phyloP scores from a whole-genome alignment of 441 rosid species.

The Arabidopsis lyrata region DNA sequence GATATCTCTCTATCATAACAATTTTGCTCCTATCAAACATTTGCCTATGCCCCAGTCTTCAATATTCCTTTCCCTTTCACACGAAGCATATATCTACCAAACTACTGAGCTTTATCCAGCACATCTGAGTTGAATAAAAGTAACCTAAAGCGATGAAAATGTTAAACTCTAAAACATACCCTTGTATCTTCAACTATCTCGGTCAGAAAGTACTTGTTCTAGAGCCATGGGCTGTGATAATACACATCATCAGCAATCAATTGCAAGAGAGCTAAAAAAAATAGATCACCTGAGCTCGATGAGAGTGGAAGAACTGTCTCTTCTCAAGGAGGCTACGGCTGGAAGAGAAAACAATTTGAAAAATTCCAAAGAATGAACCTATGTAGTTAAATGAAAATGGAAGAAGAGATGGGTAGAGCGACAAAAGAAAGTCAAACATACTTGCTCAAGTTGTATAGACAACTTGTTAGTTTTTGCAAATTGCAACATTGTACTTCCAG shows the following conservation, averaged over 20 bases:
- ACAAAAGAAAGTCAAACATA: constrained; percentile 48
- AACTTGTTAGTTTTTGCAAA: too few relatives aligned
- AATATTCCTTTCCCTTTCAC: constrained; percentile 16
- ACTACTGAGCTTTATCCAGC: constrained; percentile 21
- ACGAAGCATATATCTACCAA: constrained; percentile 21
- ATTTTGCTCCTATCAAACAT: too few relatives aligned
- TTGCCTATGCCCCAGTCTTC: constrained; percentile 3
- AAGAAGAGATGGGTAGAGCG: constrained; percentile 11
- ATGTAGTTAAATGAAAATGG: neutral
- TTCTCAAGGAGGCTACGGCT: constrained; percentile 87
- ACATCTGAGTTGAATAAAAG: constrained; percentile 8
- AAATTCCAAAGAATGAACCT: constrained; percentile 18
- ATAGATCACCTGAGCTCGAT: constrained; percentile 90
- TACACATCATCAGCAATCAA: constrained; percentile 28
- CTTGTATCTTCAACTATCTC: constrained; percentile 98
- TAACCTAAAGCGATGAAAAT: constrained; percentile 1
- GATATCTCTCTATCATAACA: constrained; percentile 22
- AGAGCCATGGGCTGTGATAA: too few relatives aligned
- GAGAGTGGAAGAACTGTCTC: constrained; percentile 97
- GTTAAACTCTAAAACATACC: constrained; percentile 56
- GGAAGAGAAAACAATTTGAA: constrained; percentile 44
- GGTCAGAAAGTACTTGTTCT: too few relatives aligned
- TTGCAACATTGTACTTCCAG: too few relatives aligned
- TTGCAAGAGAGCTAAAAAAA: constrained; percentile 1
- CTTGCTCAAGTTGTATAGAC: constrained; percentile 85